These are phyloP conservation scores for Salix brachista DNA, from an alignment of 345 rosid species.

Conservation along the genomic window DNA sequence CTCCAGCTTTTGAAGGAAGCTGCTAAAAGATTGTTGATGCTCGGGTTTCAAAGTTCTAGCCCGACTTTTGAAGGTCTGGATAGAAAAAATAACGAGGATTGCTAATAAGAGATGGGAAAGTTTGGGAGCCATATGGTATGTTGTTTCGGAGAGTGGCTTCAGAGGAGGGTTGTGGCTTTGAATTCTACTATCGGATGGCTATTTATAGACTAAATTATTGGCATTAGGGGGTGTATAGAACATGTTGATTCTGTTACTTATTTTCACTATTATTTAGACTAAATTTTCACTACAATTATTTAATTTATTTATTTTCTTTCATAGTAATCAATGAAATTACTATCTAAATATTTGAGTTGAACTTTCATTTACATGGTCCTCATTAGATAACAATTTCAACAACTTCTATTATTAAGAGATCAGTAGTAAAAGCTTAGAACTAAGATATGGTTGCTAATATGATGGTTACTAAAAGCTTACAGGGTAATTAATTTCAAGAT, in stretches of 20 bases:
- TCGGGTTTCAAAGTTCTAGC: background rate
- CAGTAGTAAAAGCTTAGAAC: no score
- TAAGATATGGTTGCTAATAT: no score
- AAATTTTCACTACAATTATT: no score
- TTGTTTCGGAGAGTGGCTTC: background rate
- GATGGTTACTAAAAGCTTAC: fast-evolving
- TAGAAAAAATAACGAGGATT: background rate
- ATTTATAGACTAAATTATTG: background rate
- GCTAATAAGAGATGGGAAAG: background rate
- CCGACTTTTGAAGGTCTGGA: background rate
- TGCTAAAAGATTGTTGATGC: background rate
- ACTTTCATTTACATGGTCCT: no score
- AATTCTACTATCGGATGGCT: background rate
- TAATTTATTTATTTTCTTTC: no score
- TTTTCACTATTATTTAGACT: no score
- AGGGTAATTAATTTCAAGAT: fast-evolving
- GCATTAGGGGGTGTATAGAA: background rate
- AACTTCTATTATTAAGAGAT: no score
- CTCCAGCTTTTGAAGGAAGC: background rate
- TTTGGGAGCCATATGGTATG: background rate
- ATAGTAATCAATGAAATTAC: no score
- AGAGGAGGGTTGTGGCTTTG: background rate
- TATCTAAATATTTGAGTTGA: no score
- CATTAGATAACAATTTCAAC: no score
- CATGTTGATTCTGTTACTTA: background rate